Percentiles rank a stretch among this genome's conserved stretches.
Conservation (phyloP, 495 filamentous ascomycete species). For the Penicillium verhagenii region DNA sequence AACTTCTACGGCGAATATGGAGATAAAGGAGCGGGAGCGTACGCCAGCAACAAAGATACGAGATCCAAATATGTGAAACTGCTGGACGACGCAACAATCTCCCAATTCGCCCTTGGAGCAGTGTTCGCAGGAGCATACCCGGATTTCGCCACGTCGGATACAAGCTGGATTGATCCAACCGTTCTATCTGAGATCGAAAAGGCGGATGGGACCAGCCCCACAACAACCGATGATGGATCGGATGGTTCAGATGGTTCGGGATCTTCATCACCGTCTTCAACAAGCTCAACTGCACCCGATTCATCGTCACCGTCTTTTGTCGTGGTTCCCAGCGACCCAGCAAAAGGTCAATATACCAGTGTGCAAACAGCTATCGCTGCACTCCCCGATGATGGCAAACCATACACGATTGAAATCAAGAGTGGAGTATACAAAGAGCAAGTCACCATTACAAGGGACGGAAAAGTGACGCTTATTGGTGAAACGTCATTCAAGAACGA, state of each 20-base stretch:
- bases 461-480: conserved; percentile 1
- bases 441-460: background rate
- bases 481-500: conserved; percentile 2
- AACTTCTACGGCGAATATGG: conserved; percentile 15
- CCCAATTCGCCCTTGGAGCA: background rate
- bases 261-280: background rate
- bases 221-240: background rate
- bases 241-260: background rate
- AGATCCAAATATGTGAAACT: conserved; percentile 3
- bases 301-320: background rate
- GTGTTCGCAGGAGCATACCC: conserved; percentile 5
- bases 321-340: background rate
- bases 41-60: conserved; percentile 5
- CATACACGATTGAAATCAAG: background rate
- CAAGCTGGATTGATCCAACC: conserved; percentile 7
- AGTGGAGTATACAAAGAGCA: conserved; percentile 6
- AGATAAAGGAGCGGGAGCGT: conserved; percentile 7
- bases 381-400: background rate
- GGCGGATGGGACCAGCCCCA: background rate
- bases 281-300: background rate
- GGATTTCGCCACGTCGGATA: conserved; percentile 5
- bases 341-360: conserved; percentile 1
- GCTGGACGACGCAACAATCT: background rate
- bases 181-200: conserved; percentile 5
- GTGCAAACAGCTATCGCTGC: background rate